phyloP scores from a whole-genome alignment of 2,329 filamentous ascomycete species.

The Fusarium anthophilum region DNA sequence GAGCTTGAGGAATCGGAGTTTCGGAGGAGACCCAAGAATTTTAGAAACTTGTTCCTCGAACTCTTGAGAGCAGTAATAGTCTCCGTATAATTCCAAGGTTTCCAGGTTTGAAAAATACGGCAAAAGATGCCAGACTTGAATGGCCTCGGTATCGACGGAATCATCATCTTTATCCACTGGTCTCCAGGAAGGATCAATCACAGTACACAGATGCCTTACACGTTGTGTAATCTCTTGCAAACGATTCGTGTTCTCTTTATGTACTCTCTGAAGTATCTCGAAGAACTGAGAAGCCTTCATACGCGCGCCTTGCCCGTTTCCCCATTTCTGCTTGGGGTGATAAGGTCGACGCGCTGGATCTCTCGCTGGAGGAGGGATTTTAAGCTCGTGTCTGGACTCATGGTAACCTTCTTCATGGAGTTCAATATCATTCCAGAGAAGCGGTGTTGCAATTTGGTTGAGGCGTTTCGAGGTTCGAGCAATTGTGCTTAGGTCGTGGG shows the following conservation, averaged over 20 bases:
- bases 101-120: slow-evolving; percentile 19
- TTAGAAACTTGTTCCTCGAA: neutral
- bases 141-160: neutral
- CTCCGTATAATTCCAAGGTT: slow-evolving; percentile 16
- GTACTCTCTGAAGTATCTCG: neutral
- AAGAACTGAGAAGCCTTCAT: slow-evolving; percentile 7
- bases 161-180: accelerated
- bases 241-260: neutral
- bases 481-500: neutral
- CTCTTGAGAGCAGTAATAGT: accelerated
- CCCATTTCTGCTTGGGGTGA: neutral
- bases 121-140: slow-evolving; percentile 20
- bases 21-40: neutral
- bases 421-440: slow-evolving; percentile 31
- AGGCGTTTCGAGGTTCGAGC: slow-evolving; percentile 6
- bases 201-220: slow-evolving; percentile 4
- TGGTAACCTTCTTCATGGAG: slow-evolving; percentile 19
- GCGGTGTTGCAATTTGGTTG: neutral
- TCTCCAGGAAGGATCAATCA: neutral
- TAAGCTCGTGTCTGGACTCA: neutral
- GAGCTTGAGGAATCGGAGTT: slow-evolving; percentile 21
- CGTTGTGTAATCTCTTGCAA: neutral
- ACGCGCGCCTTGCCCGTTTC: neutral
- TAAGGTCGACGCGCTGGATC: neutral
- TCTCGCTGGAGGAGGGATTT: neutral